Percentiles rank a stretch among this genome's conserved stretches.
Conservation (phyloP, 169 alveolate species). For the Plasmodium gallinaceum region DNA sequence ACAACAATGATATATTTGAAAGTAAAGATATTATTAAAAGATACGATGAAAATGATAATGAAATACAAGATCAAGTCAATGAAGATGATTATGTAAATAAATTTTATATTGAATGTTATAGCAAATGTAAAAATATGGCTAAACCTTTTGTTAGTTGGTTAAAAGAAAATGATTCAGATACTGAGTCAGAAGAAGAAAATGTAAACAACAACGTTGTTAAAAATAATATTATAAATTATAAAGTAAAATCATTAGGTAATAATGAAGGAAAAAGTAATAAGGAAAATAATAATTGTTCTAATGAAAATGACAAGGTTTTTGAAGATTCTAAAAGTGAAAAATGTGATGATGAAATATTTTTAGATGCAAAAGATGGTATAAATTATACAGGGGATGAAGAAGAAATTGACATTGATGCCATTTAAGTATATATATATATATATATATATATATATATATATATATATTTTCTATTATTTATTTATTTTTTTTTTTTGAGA, state of each 20-base stretch:
- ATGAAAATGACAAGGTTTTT: slow-evolving; percentile 54
- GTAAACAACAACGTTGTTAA: slow-evolving; percentile 34
- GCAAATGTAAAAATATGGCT: slow-evolving; percentile 84
- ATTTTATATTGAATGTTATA: slow-evolving; percentile 77
- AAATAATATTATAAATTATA: slow-evolving; percentile 23
- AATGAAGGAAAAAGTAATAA: slow-evolving; percentile 32
- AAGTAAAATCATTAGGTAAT: slow-evolving; percentile 70
- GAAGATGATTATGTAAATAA: slow-evolving; percentile 67
- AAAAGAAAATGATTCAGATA: slow-evolving; percentile 81
- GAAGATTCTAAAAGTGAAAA: slow-evolving; percentile 77
- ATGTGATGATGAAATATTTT: slow-evolving; percentile 74
- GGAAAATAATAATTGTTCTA: slow-evolving; percentile 12
- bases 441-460: neutral
- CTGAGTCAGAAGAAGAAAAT: slow-evolving; percentile 78
- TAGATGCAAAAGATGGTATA: slow-evolving; percentile 76
- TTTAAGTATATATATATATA: slow-evolving; percentile 3
- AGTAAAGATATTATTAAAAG: slow-evolving; percentile 84
- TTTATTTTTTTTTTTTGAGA: neutral
- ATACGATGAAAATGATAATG: slow-evolving; percentile 65
- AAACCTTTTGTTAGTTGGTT: slow-evolving; percentile 90
- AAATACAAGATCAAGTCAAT: neutral
- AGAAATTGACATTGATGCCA: slow-evolving; percentile 75
- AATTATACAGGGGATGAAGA: slow-evolving; percentile 74
- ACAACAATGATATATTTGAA: slow-evolving; percentile 86
- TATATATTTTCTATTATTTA: neutral